Conservation (phyloP, 192 early-diverging fungal genomes). For the Linnemannia zychae region DNA sequence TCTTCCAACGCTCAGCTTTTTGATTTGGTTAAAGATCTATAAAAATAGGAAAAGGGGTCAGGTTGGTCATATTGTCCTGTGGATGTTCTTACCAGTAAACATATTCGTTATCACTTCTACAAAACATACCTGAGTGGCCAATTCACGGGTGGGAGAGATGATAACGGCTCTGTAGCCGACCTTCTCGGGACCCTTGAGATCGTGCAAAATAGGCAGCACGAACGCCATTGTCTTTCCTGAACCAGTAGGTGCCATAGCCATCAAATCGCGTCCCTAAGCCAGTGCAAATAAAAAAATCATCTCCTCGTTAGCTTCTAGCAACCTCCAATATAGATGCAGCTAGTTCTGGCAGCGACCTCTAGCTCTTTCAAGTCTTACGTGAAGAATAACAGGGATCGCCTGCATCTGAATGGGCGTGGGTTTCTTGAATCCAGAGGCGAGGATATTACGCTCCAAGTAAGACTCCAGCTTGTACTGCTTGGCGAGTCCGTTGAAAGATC, state of each 20-base stretch:
- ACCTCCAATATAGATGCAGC: neutral
- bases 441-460: conserved; percentile 83
- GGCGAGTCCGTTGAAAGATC: conserved; percentile 83
- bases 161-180: conserved; percentile 90
- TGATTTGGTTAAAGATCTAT: conserved; percentile 89
- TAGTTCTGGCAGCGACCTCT: no score
- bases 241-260: conserved; percentile 97
- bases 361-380: conserved; percentile 56
- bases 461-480: conserved; percentile 76
- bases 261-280: conserved; percentile 86
- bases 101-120: neutral
- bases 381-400: conserved; percentile 87
- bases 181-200: conserved; percentile 84
- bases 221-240: conserved; percentile 99
- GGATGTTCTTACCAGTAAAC: neutral
- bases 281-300: neutral
- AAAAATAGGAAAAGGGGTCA: neutral
- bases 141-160: conserved; percentile 94
- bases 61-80: neutral
- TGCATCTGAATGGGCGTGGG: conserved; percentile 98
- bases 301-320: no score
- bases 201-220: conserved; percentile 90
- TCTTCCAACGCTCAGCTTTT: conserved; percentile 77
- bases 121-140: conserved; percentile 78
- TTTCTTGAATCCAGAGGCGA: conserved; percentile 72